phyloP scores from a whole-genome alignment of 2,329 filamentous ascomycete species.

The Alternaria viburni region DNA sequence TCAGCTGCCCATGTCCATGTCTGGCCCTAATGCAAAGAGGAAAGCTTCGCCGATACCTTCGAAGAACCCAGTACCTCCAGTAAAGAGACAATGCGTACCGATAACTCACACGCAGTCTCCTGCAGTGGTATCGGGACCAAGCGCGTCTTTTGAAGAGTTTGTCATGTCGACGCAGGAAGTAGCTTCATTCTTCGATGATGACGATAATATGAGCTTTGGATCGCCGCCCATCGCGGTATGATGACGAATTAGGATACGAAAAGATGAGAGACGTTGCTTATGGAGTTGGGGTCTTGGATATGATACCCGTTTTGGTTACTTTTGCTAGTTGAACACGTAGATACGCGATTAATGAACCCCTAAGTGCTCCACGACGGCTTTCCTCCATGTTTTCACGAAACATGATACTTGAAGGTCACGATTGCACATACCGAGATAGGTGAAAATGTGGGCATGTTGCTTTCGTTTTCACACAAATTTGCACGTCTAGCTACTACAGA shows the following conservation, averaged over 20 bases:
- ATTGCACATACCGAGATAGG: background rate
- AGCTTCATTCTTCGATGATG: constrained; percentile 36
- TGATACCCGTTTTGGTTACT: background rate
- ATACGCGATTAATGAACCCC: background rate
- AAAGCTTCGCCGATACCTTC: background rate
- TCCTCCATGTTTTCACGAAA: background rate
- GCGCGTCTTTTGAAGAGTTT: constrained; percentile 21
- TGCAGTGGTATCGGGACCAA: background rate
- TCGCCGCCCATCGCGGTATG: constrained; percentile 28
- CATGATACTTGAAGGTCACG: background rate
- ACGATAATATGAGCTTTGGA: constrained; percentile 23
- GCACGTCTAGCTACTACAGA: constrained; percentile 12
- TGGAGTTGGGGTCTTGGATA: background rate
- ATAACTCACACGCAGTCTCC: background rate
- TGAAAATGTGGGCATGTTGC: background rate
- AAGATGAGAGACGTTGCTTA: background rate
- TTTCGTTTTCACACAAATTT: background rate
- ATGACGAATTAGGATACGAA: background rate
- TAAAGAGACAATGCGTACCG: background rate
- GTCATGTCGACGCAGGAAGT: constrained; percentile 36
- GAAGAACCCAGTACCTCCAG: background rate
- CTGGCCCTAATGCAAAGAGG: background rate
- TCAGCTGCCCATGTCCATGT: constrained; percentile 5
- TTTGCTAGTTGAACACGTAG: background rate
- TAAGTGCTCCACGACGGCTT: background rate